Base-by-base conservation (phyloP, 257 asterid genomes). In the Solanum phureja region DNA sequence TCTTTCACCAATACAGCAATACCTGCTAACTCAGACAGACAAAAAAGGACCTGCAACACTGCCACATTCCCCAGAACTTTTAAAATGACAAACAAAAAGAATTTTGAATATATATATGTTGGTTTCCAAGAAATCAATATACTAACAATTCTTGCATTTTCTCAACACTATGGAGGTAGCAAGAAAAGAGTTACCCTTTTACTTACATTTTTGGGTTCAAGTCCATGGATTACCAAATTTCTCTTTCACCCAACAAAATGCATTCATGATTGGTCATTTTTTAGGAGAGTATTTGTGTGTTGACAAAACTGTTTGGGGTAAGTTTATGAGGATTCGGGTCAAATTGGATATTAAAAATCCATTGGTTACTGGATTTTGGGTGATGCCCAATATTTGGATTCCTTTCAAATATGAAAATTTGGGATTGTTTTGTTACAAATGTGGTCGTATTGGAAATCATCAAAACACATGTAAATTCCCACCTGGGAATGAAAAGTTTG, bases 361-460 rank as follows among this genome's bases (percentile, higher is more conserved):
- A 7, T 16, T 91, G n/a, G 14, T 68, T 4, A 62, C 84, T 44
- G 93, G 91, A 29, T 89, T 85, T 69, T 88, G 91, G 91, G 84
- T 88, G 2, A 8, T 60, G 13, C 34, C 34, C 16, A 87, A 87
- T 37, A 35, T 88, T 16, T 91, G 90, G 90, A 34, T 88, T 60
- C 87, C 75, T 21, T 91, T 90, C 74, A 90, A 86, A 88, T 90
- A 91, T 37, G 93, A 91, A 46, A 88, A 87, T 11, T 58, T 91
- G 81, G 90, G 87, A 14, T 16, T 27, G 3, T 89, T 88, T 56
- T 40, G 44, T 40, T 40, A 40, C 44, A 85, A 84, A 72, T 89
- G 91, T 75, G 90, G 93, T 2, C 69, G 90, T 14, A 90, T 88
- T 49, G 92, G 93, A 16, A 13, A 66, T 62, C 33, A 34, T 8